These are phyloP conservation scores for Acacia crassicarpa DNA, from an alignment of 306 rosid species.

Conservation along the genomic window DNA sequence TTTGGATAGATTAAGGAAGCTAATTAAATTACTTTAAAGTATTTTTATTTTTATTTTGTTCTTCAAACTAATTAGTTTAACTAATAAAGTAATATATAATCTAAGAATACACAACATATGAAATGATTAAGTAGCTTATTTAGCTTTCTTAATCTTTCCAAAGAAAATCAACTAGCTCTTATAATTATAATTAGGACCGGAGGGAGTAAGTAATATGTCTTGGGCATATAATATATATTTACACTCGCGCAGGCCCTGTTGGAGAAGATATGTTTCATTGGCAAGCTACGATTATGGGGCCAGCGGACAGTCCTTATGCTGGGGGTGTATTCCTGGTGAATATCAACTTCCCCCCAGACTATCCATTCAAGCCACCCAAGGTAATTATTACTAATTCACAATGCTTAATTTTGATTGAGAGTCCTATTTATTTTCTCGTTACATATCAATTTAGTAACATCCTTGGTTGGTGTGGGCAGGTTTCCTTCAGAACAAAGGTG, in stretches of 20 bases:
- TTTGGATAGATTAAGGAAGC: no score
- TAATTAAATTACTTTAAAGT: no score
- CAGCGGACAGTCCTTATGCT: slow-evolving; percentile 53
- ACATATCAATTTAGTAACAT: no score
- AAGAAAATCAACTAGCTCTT: no score
- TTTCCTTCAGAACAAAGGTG: slow-evolving; percentile 39
- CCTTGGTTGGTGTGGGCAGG: slow-evolving; percentile 19
- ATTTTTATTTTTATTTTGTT: no score
- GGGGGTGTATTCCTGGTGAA: slow-evolving; percentile 51
- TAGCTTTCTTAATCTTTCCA: no score
- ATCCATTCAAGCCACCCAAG: slow-evolving; percentile 65
- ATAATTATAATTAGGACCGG: no score
- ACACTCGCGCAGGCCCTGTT: slow-evolving; percentile 40
- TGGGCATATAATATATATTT: neutral
- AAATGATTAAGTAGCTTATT: no score
- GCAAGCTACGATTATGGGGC: slow-evolving; percentile 62
- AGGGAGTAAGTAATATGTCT: neutral
- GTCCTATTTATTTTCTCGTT: neutral
- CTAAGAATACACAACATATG: no score
- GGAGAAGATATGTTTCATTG: slow-evolving; percentile 59
- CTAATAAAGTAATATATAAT: no score
- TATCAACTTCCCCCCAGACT: slow-evolving; percentile 57
- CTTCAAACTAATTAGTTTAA: no score
- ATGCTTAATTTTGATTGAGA: neutral
- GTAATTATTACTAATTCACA: slow-evolving; percentile 11